Evolutionary conservation across 495 filamentous ascomycete genomes (phyloP), one percentile per base, ranked within the genome.

Genomic region (Podospora appendiculata): DNA sequence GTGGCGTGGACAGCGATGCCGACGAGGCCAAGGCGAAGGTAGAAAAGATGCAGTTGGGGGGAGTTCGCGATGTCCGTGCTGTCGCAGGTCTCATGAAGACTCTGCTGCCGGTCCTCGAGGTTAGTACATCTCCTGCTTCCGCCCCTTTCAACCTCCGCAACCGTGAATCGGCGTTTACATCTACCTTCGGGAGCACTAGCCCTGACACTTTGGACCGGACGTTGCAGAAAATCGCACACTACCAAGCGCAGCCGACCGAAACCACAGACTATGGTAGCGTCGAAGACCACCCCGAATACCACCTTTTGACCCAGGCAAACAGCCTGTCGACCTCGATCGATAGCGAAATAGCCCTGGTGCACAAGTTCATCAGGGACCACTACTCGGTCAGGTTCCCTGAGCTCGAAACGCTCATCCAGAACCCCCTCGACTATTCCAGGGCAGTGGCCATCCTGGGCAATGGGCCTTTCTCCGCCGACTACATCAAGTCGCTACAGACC

Each of bases 371-470:
- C 52, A 80, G 91, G 58, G 93, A 98, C 59, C 89, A 96, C 70
- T 98, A 97, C 70, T 95, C 90, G 13, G 78, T 86, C 39, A 83
- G 93, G 56, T 97, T 96, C 58, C 92, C 92, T 6, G 92, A 96
- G 69, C 80, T 98, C n/a, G 93, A 97, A 70, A 90, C 87, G 14
- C 80, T 98, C 38, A 84, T 98, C 59, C 87, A 84, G 56, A 95
- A 87, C 60, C 88, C 93, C 6, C 76, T 98, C 54, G 90, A 97
- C 60, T 98, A 96, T 71, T 89, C 93, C 12, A 96, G 95, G 70
- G 89, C 89, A 1, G 93, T 97, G 9, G 87, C 89, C 1, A 93
- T 96, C 59, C 81, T 97, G 58, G 83, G 87, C 58, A 97, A 98
- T 73, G 89, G 88, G 10, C 90, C 94, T 10, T 81, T 97, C 74